Base-by-base conservation (phyloP, 2,329 filamentous ascomycete genomes). In the Apiospora phragmitis region DNA sequence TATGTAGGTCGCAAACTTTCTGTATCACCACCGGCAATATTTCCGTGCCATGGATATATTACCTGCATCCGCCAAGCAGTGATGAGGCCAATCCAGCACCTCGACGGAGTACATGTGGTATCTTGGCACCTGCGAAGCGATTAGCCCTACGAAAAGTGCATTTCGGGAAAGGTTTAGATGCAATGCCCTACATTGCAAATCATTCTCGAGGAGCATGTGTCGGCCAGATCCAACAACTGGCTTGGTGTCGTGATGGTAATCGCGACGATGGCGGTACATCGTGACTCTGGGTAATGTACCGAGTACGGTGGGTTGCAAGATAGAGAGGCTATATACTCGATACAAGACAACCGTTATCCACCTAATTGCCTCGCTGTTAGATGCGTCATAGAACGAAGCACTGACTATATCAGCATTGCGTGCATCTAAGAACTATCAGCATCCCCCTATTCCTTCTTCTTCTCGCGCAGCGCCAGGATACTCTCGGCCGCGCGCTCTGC, bases 401-500 rank as follows among this genome's bases (percentile, higher is more conserved):
- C n/a, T n/a, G n/a, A n/a, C n/a, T n/a, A n/a, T n/a, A n/a, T n/a
- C n/a, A n/a, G n/a, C n/a, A n/a, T n/a, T n/a, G n/a, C n/a, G n/a
- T n/a, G n/a, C n/a, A n/a, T n/a, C n/a, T n/a, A n/a, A n/a, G n/a
- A n/a, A n/a, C n/a, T n/a, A n/a, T n/a, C n/a, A n/a, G n/a, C n/a
- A n/a, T n/a, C n/a, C n/a, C n/a, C n/a, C 43, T 11, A 32, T 32
- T 32, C 1, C 16, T 35, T 16, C 16, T 35, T 59, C 51, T 16
- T 35, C 29, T 21, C n/a, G 29, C 2, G 24, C 24, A 45, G 1
- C 14, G 70, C 80, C 72, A 73, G 78, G 29, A 81, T 79, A 26
- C 70, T 74, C 69, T 79, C 77, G 21, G 76, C 75, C 1, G 83
- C 83, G 26, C 79, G 80, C 75, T 84, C 83, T 7, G 82, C 77